These are phyloP conservation scores for Botryosphaeria dothidea DNA, from an alignment of 2,329 filamentous ascomycete species.

Conservation along the genomic window DNA sequence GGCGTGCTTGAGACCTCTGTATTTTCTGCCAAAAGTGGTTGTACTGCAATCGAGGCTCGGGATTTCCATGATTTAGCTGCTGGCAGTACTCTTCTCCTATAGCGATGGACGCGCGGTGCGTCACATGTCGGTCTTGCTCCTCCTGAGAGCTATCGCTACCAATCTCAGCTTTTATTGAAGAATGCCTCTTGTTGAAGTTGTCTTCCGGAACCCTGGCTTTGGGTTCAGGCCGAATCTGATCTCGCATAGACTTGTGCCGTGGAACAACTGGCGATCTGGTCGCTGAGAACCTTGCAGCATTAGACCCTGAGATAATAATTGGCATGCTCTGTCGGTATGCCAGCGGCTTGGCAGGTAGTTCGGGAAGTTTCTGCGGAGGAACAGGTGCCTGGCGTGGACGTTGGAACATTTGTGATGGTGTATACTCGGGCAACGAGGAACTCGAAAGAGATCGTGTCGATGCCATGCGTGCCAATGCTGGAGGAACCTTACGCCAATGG, in stretches of 20 bases:
- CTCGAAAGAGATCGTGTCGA: slow-evolving; percentile 4
- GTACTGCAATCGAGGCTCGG: background rate
- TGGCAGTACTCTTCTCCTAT: background rate
- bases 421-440: background rate
- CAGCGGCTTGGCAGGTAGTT: background rate
- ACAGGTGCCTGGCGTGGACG: background rate
- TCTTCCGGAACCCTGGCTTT: background rate
- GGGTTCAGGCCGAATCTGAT: background rate
- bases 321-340: slow-evolving; percentile 11
- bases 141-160: background rate
- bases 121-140: background rate
- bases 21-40: background rate
- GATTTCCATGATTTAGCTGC: background rate
- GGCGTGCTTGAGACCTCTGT: background rate
- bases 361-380: background rate
- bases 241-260: background rate
- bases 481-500: slow-evolving; percentile 4
- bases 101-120: background rate
- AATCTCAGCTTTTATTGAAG: background rate
- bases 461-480: slow-evolving; percentile 1
- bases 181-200: background rate
- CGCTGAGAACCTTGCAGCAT: background rate
- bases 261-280: background rate
- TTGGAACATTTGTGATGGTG: slow-evolving; percentile 8
- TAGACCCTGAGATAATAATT: background rate